These are phyloP conservation scores for Ganoderma lucidum DNA, from an alignment of 1,284 basidiomycete genomes.

Conservation along the genomic window DNA sequence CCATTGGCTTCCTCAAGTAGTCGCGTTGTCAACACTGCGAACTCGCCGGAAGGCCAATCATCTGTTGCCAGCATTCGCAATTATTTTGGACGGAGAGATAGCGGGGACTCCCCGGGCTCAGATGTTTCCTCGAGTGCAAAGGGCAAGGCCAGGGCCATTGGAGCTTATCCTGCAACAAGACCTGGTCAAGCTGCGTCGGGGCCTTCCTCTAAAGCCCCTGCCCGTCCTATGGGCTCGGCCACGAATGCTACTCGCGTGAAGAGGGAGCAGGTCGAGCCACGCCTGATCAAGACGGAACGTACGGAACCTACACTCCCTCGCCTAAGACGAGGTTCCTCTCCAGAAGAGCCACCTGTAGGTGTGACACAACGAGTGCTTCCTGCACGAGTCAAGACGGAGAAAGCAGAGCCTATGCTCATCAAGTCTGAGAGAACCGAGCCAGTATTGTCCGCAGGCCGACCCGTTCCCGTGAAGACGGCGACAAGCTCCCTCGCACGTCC, in stretches of 20 bases:
- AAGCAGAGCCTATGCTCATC: not conserved
- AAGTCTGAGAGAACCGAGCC: slow-evolving; percentile 6
- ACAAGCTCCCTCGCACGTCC: not conserved
- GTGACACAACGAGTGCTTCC: slow-evolving; percentile 5
- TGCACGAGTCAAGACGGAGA: slow-evolving; percentile 2
- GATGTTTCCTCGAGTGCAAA: slow-evolving; percentile 11
- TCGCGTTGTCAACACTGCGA: slow-evolving; percentile 15
- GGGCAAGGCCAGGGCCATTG: slow-evolving; percentile 14
- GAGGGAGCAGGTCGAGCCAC: slow-evolving; percentile 5
- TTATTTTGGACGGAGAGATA: slow-evolving; percentile 8
- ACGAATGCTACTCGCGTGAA: slow-evolving; percentile 1
- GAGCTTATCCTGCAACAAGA: not conserved
- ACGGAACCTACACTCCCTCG: not conserved
- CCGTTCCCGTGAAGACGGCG: not conserved
- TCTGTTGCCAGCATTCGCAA: slow-evolving; percentile 10
- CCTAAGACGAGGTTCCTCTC: not conserved
- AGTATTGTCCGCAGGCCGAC: not conserved
- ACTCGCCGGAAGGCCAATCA: not conserved
- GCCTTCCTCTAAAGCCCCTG: not conserved
- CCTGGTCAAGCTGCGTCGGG: not conserved
- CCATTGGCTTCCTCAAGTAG: slow-evolving; percentile 20
- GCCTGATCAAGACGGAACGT: slow-evolving; percentile 2
- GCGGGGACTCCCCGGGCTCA: not conserved
- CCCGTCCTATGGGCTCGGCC: not conserved
- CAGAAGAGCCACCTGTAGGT: slow-evolving; percentile 4